Evolutionary conservation across 225 moss, liverwort and hornwort genomes (phyloP), one percentile per base, ranked within the genome.

Genomic region (Sphagnum tenellum): DNA sequence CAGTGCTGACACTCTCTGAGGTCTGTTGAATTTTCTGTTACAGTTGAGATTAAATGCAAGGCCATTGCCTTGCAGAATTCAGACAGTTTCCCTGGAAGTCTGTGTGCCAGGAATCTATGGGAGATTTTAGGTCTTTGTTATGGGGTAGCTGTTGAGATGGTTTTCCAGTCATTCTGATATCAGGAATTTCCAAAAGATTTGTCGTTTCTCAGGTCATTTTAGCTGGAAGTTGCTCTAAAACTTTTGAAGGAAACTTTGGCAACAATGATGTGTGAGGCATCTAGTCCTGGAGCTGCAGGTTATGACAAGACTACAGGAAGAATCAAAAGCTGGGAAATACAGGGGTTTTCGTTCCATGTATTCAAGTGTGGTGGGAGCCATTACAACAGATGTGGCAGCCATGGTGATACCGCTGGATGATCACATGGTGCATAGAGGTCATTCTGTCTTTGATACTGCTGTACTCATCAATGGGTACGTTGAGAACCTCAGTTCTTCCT

Each of bases 381-480:
- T 98, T 67, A 98, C 98, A 13, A 74, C 87, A 55, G 89, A 98
- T 64, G 85, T 89, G 48, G 93, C 93, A 12, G 86, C 84, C 66
- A 98, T 98, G 98, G 78, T 93, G 3, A 12, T 98, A 13, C 98
- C 98, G 5, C 67, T 98, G 11, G 93, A 98, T 65, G 93, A 98
- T 74, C 98, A 98, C 78, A 90, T 98, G 78, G 93, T 98, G 69
- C 98, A 98, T 73, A 72, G 98, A 65, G 98, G 98, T 12, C 98
- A 98, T 75, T 83, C 85, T 65, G 89, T 98, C 62, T 98, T 98
- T 62, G 98, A 98, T 68, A 74, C 93, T 8, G 79, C 81, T 68
- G 84, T 78, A 64, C 73, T 98, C 59, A 7, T 66, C 2, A 62
- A 86, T 60, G 87, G 96, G 96, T 96, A 66, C 51, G 72, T n/a